Conservation (phyloP, 2,329 filamentous ascomycete genomes). For the Aspergillus fumigatiaffinis region DNA sequence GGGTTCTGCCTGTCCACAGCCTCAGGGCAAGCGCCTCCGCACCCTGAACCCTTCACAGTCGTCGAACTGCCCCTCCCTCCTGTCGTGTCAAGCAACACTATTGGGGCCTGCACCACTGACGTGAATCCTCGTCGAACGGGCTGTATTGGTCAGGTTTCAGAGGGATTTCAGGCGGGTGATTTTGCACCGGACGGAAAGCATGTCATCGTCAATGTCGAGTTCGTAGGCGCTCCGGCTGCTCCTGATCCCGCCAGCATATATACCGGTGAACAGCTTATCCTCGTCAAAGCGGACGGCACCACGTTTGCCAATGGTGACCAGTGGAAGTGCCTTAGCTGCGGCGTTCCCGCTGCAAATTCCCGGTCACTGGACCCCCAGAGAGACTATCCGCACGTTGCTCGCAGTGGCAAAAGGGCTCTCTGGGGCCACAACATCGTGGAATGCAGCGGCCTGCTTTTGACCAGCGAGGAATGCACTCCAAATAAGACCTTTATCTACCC, state of each 20-base stretch:
- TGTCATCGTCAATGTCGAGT: slow-evolving; percentile 38
- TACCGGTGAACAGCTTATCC: slow-evolving; percentile 39
- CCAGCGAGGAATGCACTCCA: slow-evolving; percentile 36
- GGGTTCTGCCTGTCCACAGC: no score
- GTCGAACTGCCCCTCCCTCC: slow-evolving; percentile 38
- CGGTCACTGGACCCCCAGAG: slow-evolving; percentile 12
- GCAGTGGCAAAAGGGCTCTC: slow-evolving; percentile 36
- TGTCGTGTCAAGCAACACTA: slow-evolving; percentile 18
- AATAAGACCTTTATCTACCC: slow-evolving; percentile 39
- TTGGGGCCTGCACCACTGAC: slow-evolving; percentile 30
- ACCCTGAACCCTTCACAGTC: slow-evolving; percentile 31
- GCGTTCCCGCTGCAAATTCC: slow-evolving; percentile 32
- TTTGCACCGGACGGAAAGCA: slow-evolving; percentile 46
- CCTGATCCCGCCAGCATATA: slow-evolving; percentile 43
- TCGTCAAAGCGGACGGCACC: slow-evolving; percentile 42
- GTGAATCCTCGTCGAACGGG: slow-evolving; percentile 38
- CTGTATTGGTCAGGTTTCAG: slow-evolving; percentile 28
- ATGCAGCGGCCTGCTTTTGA: slow-evolving; percentile 32
- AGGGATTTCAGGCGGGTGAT: slow-evolving; percentile 24
- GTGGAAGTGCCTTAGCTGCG: slow-evolving; percentile 50
- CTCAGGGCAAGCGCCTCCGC: no score
- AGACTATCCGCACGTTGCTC: slow-evolving; percentile 46
- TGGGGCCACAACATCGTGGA: slow-evolving; percentile 29
- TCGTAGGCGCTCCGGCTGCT: slow-evolving; percentile 40
- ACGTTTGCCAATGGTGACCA: slow-evolving; percentile 43